Evolutionary conservation across 148 eudicot genomes (phyloP), one percentile per base, ranked within the genome.

Genomic region (Rheum nobile): DNA sequence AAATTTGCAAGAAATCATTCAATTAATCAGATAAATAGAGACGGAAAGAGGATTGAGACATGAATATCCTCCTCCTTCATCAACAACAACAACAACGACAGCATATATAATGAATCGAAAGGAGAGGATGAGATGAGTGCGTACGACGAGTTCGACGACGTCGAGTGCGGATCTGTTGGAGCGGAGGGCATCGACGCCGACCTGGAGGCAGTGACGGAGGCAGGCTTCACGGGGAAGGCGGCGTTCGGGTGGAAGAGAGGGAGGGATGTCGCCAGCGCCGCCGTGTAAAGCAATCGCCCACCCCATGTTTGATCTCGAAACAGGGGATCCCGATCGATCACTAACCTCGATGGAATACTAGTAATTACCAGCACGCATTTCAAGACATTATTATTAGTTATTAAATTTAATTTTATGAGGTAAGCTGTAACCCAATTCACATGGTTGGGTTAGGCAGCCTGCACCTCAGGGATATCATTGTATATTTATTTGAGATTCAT

Each of bases 261-360:
- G 28, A 3, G 98, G 97, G 35, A 94, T 94, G 72, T 88, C 98
- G 7, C 98, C 98, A 67, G 96, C 98, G 37, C 98, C 98, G 13
- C 98, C 97, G 78, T 94, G 98, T 47, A 94, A 73, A 7, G 93
- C 97, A 11, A 93, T 89, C 22, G 98, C 94, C 98, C 98, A 93
- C 29, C 93, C 93, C 98, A 90, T 90, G 14, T 26, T 28, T 59
- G 63, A 54, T 2, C 50, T 69, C 32, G 16, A 5, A 63, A 24
- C 67, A 57, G 67, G 67, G 67, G 22, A 57, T 21, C 5, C 0
- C 0, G 67, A 57, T n/a, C 0, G 26, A n/a, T 16, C 52, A 5
- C 46, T 12, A 1, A 42, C 13, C 2, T 2, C 46, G 13, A 1
- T 42, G 1, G 6, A 42, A 7, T 42, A 42, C 8, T 42, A 7